Conservation (phyloP, 306 rosid species). For the Hippophae tibetana region DNA sequence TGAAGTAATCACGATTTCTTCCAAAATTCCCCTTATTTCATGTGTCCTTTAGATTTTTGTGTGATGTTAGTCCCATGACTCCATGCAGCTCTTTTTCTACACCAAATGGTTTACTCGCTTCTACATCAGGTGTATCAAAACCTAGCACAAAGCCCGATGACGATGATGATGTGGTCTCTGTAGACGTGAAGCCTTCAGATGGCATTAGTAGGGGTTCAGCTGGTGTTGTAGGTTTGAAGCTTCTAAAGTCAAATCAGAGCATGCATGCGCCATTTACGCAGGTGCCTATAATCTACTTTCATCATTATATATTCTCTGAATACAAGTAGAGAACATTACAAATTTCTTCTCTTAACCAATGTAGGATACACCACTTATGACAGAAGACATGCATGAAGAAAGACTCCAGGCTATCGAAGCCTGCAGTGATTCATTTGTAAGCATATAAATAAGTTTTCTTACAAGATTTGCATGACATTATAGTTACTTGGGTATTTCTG, state of each 20-base stretch:
- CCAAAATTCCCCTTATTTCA: constrained; percentile 5
- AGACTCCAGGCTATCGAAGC: constrained; percentile 90
- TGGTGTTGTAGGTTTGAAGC: constrained; percentile 65
- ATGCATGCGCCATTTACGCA: constrained; percentile 91
- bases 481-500: too few relatives aligned
- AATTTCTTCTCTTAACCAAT: constrained; percentile 15
- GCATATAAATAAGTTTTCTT: constrained; percentile 17
- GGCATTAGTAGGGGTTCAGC: constrained; percentile 67
- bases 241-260: constrained; percentile 65
- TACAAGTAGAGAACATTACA: constrained; percentile 17
- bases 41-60: constrained; percentile 8
- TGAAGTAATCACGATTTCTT: too few relatives aligned
- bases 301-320: constrained; percentile 15
- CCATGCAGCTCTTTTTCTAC: constrained; percentile 35
- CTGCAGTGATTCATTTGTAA: constrained; percentile 79
- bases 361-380: constrained; percentile 89
- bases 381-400: constrained; percentile 99
- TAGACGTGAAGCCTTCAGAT: constrained; percentile 44
- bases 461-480: not conserved
- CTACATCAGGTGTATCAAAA: constrained; percentile 22
- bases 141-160: constrained; percentile 37
- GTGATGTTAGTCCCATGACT: constrained; percentile 4
- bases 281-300: constrained; percentile 40
- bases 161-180: constrained; percentile 20
- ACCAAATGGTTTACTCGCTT: constrained; percentile 28